These are phyloP conservation scores for Cyclotella atomus DNA, from an alignment of 108 stramenopile genomes.

Conservation along the genomic window DNA sequence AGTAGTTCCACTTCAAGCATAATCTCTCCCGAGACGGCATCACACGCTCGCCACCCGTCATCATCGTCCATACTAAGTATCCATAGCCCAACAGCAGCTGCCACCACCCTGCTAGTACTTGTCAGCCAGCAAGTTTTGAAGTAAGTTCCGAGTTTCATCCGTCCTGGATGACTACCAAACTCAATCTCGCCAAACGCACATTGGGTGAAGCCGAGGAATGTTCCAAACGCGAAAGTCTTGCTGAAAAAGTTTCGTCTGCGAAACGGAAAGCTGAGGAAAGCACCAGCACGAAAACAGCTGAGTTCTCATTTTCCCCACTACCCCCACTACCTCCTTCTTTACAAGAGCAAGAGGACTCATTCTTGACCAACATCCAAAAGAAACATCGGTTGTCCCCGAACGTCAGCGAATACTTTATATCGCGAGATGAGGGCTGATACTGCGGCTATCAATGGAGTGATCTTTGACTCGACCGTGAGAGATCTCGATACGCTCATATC, in stretches of 20 bases:
- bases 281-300: neutral
- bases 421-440: neutral
- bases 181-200: neutral
- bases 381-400: neutral
- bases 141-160: neutral
- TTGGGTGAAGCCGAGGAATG: neutral
- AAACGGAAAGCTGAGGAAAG: no score
- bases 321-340: neutral
- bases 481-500: neutral
- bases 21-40: neutral
- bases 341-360: neutral
- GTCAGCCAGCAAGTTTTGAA: neutral
- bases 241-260: no score
- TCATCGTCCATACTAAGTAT: neutral
- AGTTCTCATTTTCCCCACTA: neutral
- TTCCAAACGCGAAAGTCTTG: no score
- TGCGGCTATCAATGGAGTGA: neutral
- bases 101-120: neutral
- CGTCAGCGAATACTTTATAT: neutral
- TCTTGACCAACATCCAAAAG: neutral
- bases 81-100: neutral
- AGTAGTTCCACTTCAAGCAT: neutral
- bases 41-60: neutral
- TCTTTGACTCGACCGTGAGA: neutral
- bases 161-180: neutral